These are phyloP conservation scores for Boletus vermiculosoides DNA, from an alignment of 768 basidiomycete genomes.

Conservation along the genomic window DNA sequence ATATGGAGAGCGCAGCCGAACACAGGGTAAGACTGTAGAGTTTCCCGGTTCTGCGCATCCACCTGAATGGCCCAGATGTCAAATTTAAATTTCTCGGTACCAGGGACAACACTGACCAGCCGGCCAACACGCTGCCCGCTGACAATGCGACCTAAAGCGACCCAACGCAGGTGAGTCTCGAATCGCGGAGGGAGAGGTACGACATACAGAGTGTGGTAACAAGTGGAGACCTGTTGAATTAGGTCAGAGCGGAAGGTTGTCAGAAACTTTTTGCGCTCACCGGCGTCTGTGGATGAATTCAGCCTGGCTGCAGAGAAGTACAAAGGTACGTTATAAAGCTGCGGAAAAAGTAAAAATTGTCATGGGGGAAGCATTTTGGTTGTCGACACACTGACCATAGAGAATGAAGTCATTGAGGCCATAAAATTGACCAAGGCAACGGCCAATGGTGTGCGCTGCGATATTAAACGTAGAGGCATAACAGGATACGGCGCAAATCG, in stretches of 20 bases:
- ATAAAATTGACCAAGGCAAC: slow-evolving; percentile 80
- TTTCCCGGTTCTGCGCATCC: slow-evolving; percentile 85
- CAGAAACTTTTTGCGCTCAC: slow-evolving; percentile 39
- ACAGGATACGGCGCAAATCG: slow-evolving; percentile 80
- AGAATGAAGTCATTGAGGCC: slow-evolving; percentile 74
- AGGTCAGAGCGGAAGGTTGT: slow-evolving; percentile 9
- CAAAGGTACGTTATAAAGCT: slow-evolving; percentile 87
- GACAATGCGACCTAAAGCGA: slow-evolving; percentile 81
- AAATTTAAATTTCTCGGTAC: slow-evolving; percentile 4
- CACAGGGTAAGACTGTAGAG: slow-evolving; percentile 72
- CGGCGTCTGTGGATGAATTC: slow-evolving; percentile 65
- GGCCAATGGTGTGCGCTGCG: slow-evolving; percentile 75
- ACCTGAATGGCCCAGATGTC: slow-evolving; percentile 42
- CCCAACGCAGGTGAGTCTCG: slow-evolving; percentile 39
- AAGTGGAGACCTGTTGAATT: slow-evolving; percentile 69
- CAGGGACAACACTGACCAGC: slow-evolving; percentile 55
- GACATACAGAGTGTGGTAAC: slow-evolving; percentile 81
- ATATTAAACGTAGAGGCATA: slow-evolving; percentile 81
- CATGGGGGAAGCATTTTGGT: not conserved
- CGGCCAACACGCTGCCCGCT: slow-evolving; percentile 81
- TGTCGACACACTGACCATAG: slow-evolving; percentile 51
- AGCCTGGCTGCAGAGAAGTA: slow-evolving; percentile 84
- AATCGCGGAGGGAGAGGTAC: slow-evolving; percentile 3
- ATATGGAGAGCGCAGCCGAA: slow-evolving; percentile 58
- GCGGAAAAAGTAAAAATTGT: slow-evolving; percentile 8